A percentile compares a stretch with the other conserved stretches of the same genome.
phyloP scores from a whole-genome alignment of 148 eudicot genomes.

The Amaranthus hypochondriacus region DNA sequence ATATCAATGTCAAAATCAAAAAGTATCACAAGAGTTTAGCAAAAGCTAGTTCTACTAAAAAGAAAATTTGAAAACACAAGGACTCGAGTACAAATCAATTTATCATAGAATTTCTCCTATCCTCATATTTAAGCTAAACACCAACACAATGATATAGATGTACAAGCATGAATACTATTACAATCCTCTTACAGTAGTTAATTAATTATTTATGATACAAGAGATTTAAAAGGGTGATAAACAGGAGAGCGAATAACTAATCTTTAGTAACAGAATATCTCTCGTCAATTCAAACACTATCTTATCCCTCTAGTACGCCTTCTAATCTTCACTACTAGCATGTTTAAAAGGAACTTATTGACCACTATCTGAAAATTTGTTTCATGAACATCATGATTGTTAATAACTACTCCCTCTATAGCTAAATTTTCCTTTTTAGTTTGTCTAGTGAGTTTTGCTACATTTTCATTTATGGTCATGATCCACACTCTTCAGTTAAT shows the following conservation, averaged over 20 bases:
- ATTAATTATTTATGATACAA: neutral
- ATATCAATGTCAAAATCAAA: neutral
- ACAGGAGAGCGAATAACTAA: no score
- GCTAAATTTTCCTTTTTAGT: no score
- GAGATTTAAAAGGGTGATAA: neutral
- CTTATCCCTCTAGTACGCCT: neutral
- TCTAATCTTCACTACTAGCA: no score
- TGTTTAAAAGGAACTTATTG: no score
- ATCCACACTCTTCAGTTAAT: no score
- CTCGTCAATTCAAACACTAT: neutral
- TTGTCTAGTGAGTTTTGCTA: no score
- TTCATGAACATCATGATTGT: no score
- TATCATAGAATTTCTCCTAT: neutral
- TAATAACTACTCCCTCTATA: no score
- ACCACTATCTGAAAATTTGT: no score
- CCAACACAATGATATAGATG: neutral
- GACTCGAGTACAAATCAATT: neutral
- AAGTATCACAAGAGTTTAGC: neutral
- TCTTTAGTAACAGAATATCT: no score
- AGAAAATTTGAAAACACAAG: neutral
- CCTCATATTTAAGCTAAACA: neutral
- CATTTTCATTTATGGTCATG: no score
- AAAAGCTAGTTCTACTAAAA: neutral
- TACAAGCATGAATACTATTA: neutral
- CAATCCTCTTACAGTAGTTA: neutral